Evolutionary conservation across 495 filamentous ascomycete species (phyloP).

Genomic region (Zalerion maritima): DNA sequence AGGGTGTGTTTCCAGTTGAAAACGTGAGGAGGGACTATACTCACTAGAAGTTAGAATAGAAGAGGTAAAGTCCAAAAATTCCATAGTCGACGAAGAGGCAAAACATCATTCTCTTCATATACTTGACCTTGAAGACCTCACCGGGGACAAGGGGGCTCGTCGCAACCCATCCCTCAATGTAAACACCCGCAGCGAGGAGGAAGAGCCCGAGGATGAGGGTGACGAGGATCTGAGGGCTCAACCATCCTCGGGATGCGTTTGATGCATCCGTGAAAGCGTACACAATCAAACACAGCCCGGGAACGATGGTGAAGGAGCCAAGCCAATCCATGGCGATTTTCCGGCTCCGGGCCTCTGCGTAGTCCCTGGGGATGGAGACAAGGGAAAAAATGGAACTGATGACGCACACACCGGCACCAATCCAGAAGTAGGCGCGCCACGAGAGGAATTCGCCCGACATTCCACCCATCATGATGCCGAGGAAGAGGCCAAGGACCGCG

Average conservation of each 20-base stretch:
- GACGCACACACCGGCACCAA: constrained; percentile 40
- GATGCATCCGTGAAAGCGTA: constrained; percentile 67
- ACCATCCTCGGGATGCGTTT: constrained; percentile 55
- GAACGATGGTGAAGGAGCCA: constrained; percentile 47
- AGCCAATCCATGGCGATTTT: constrained; percentile 54
- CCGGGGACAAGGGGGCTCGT: constrained; percentile 57
- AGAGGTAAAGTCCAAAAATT: constrained; percentile 57
- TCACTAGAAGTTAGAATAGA: constrained; percentile 71
- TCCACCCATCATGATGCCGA: constrained; percentile 70
- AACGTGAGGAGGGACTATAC: constrained; percentile 10
- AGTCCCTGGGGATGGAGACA: constrained; percentile 53
- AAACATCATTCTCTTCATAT: constrained; percentile 51
- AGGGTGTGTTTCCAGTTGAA: constrained; percentile 46
- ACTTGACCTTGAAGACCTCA: constrained; percentile 58
- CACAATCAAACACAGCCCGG: constrained; percentile 54
- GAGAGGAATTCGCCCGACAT: constrained; percentile 44
- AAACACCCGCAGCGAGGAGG: constrained; percentile 42
- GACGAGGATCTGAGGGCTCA: constrained; percentile 54
- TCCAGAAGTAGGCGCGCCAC: constrained; percentile 74
- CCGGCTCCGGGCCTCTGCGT: constrained; percentile 22
- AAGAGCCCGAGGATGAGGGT: constrained; percentile 45
- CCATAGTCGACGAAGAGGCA: constrained; percentile 67
- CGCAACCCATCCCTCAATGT: constrained; percentile 66
- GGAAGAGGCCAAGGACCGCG: constrained; percentile 66
- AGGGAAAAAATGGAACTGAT: constrained; percentile 39